phyloP scores from a whole-genome alignment of 2,329 filamentous ascomycete species.

The Epichloe hybrida region DNA sequence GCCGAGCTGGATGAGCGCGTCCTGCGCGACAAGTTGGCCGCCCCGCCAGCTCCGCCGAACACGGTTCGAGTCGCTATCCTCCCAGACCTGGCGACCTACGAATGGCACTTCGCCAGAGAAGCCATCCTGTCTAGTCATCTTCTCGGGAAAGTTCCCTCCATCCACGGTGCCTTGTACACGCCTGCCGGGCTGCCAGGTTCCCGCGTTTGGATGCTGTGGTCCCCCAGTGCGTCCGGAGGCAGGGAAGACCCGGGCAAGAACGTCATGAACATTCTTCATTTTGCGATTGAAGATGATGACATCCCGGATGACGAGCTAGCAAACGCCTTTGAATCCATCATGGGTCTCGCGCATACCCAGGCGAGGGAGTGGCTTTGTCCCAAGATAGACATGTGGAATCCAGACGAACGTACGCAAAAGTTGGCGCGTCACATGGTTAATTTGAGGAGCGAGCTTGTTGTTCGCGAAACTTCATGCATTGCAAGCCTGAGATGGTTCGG shows the following conservation, averaged over 20 bases:
- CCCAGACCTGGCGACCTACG: slow-evolving; percentile 17
- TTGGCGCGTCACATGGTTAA: slow-evolving; percentile 32
- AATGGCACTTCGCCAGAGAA: slow-evolving; percentile 62
- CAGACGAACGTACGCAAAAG: slow-evolving; percentile 38
- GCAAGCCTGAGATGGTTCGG: slow-evolving; percentile 61
- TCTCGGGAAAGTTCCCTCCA: slow-evolving; percentile 38
- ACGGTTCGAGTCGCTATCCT: slow-evolving; percentile 21
- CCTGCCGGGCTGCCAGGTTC: slow-evolving; percentile 29
- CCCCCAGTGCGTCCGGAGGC: slow-evolving; percentile 48
- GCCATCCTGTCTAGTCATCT: slow-evolving; percentile 59
- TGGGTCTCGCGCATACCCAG: slow-evolving; percentile 54
- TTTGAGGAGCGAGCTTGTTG: slow-evolving; percentile 35
- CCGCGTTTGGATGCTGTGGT: slow-evolving; percentile 65
- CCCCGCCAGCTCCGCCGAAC: slow-evolving; percentile 8
- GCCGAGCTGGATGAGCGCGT: slow-evolving; percentile 51
- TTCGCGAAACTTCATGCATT: slow-evolving; percentile 53
- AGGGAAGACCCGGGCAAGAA: slow-evolving; percentile 44
- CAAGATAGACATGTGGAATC: slow-evolving; percentile 74
- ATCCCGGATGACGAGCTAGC: slow-evolving; percentile 29
- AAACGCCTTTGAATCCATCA: slow-evolving; percentile 45
- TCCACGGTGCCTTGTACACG: slow-evolving; percentile 59
- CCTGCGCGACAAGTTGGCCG: slow-evolving; percentile 39
- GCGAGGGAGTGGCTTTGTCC: slow-evolving; percentile 58
- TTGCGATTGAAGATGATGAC: slow-evolving; percentile 47
- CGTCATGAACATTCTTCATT: slow-evolving; percentile 53